phyloP scores from a whole-genome alignment of 495 filamentous ascomycete genomes.

The Cladorrhinum samala region DNA sequence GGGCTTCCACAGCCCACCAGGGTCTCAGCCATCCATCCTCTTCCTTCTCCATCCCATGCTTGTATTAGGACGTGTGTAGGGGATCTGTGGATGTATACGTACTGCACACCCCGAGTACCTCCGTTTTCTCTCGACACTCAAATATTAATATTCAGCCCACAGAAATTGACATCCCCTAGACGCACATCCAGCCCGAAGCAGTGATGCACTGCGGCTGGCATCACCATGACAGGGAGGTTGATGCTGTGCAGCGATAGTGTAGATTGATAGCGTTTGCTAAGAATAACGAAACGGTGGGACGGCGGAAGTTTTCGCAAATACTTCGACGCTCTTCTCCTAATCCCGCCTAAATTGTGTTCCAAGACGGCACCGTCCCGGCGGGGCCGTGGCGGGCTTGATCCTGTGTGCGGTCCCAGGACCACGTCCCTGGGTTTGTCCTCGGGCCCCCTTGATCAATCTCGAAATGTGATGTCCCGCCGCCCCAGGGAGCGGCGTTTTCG shows the following conservation, averaged over 20 bases:
- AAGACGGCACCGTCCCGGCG: conserved; percentile 21
- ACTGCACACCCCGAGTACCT: too few species aligned
- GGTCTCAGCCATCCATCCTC: neutral
- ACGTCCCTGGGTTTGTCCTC: conserved; percentile 28
- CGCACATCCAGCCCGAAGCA: neutral
- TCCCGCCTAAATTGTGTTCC: conserved; percentile 19
- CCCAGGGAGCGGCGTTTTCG: conserved; percentile 6
- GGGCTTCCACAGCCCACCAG: neutral
- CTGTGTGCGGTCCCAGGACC: conserved; percentile 28
- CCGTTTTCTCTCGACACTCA: neutral
- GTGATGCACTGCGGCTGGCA: neutral
- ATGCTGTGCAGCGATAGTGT: conserved; percentile 11
- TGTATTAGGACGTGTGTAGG: too few species aligned
- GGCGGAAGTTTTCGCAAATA: conserved; percentile 16
- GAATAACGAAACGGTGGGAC: conserved; percentile 2
- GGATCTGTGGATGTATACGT: too few species aligned
- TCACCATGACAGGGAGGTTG: conserved; percentile 11
- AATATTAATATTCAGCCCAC: too few species aligned
- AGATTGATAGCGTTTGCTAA: conserved; percentile 6
- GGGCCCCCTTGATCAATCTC: conserved; percentile 8
- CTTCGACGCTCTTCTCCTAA: conserved; percentile 20
- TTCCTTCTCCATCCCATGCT: neutral
- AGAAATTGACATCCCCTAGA: neutral
- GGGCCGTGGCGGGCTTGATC: conserved; percentile 25
- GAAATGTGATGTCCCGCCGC: conserved; percentile 10